Evolutionary conservation across 495 filamentous ascomycete genomes (phyloP).

Genomic region (Penicillium diatomitis): DNA sequence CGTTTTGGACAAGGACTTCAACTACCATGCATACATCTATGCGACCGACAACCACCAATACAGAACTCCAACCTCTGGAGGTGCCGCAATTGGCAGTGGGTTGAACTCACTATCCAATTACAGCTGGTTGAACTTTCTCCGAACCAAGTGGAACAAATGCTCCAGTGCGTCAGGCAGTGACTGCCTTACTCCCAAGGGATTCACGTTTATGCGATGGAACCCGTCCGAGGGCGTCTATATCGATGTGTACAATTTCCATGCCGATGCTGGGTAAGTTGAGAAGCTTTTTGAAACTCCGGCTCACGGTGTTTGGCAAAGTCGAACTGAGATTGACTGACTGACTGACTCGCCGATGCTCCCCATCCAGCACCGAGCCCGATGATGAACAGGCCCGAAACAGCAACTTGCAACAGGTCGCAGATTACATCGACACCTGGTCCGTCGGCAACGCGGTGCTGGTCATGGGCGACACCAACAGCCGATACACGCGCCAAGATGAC

Average conservation of each 20-base stretch:
- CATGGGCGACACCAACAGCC: constrained; percentile 51
- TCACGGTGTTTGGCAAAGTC: too few relatives aligned
- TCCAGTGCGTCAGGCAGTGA: constrained; percentile 43
- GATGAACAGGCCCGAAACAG: constrained; percentile 42
- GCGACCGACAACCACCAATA: constrained; percentile 44
- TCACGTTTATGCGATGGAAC: constrained; percentile 48
- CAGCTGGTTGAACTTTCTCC: constrained; percentile 44
- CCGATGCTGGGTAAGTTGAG: constrained; percentile 44
- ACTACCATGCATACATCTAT: constrained; percentile 54
- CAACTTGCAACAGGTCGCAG: constrained; percentile 47
- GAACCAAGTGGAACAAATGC: constrained; percentile 49
- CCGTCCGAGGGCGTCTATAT: constrained; percentile 40
- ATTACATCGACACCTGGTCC: constrained; percentile 43
- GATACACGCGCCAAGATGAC: constrained; percentile 45
- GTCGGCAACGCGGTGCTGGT: constrained; percentile 49
- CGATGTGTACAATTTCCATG: constrained; percentile 54
- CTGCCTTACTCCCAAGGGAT: constrained; percentile 58
- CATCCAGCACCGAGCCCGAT: constrained; percentile 21
- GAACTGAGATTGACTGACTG: too few relatives aligned
- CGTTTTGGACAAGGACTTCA: constrained; percentile 40
- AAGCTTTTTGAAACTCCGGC: not conserved
- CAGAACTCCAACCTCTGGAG: constrained; percentile 51
- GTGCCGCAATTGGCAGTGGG: constrained; percentile 49
- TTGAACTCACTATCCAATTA: constrained; percentile 52
- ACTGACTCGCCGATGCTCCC: not conserved